Conservation (phyloP, 176 grass and related monocot genomes). For the Musa acuminata region DNA sequence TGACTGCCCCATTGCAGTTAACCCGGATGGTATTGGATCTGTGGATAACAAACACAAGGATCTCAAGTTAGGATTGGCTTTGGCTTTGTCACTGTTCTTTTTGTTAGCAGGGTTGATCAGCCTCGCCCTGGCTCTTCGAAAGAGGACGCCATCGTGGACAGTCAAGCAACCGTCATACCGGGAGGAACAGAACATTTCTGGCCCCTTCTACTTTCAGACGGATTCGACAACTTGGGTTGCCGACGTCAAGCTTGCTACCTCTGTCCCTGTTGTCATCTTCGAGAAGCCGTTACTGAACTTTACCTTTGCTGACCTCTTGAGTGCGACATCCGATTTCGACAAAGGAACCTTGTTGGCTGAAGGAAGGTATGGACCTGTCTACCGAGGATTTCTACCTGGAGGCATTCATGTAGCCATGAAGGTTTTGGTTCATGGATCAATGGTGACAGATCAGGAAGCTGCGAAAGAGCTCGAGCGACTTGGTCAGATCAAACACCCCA, state of each 20-base stretch:
- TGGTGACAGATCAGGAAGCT: constrained; percentile 60
- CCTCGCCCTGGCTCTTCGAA: constrained; percentile 33
- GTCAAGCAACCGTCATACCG: constrained; percentile 63
- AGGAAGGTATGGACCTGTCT: constrained; percentile 86
- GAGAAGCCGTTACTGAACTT: constrained; percentile 84
- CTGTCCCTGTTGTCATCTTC: constrained; percentile 83
- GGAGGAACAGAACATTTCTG: constrained; percentile 57
- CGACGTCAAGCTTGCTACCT: constrained; percentile 80
- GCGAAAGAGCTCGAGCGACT: constrained; percentile 73
- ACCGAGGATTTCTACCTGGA: constrained; percentile 69
- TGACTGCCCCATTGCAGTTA: constrained; percentile 88
- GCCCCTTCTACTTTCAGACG: constrained; percentile 70
- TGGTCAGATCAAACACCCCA: constrained; percentile 78
- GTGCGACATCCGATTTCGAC: constrained; percentile 77
- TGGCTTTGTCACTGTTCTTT: constrained; percentile 57
- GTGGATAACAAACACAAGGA: constrained; percentile 20
- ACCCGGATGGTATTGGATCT: constrained; percentile 43
- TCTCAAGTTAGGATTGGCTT: constrained; percentile 42
- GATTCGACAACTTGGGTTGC: constrained; percentile 91
- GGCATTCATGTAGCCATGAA: constrained; percentile 88
- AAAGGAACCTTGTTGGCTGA: constrained; percentile 80
- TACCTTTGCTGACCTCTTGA: constrained; percentile 76
- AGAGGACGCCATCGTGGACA: constrained; percentile 28
- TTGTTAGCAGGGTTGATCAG: constrained; percentile 41
- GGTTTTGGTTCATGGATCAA: constrained; percentile 63